Evolutionary conservation across 441 rosid species (phyloP).

Genomic region (Geranium incanum): DNA sequence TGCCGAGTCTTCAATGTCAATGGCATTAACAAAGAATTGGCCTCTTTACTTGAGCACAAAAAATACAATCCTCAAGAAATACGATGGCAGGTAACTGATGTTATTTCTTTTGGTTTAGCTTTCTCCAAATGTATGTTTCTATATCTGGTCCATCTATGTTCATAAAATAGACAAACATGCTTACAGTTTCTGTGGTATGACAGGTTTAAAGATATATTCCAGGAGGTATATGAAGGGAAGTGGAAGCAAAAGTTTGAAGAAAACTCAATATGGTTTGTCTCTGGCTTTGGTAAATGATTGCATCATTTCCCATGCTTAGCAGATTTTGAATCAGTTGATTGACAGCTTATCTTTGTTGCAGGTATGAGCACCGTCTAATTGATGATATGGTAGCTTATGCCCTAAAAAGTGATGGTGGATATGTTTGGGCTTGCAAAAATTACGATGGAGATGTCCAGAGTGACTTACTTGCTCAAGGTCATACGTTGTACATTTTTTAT

Average conservation of each 20-base stretch:
- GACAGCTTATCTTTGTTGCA: constrained; percentile 20
- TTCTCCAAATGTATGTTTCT: neutral
- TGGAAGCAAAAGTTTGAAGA: constrained; percentile 89
- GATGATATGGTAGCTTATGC: constrained; percentile 99
- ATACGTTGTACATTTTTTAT: constrained; percentile 1
- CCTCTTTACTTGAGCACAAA: constrained; percentile 92
- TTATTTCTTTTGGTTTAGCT: constrained; percentile 16
- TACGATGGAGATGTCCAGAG: constrained; percentile 97
- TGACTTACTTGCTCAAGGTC: constrained; percentile 96
- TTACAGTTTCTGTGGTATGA: constrained; percentile 19
- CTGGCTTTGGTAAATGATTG: constrained; percentile 1
- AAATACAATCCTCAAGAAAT: constrained; percentile 87
- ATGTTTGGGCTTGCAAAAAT: constrained; percentile 99
- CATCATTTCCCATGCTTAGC: neutral
- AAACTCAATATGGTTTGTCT: constrained; percentile 70
- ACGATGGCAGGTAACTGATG: constrained; percentile 78
- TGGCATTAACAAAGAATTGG: constrained; percentile 80
- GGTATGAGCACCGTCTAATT: constrained; percentile 94
- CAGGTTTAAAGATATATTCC: constrained; percentile 95
- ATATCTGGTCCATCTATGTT: constrained; percentile 2
- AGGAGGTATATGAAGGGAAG: constrained; percentile 76
- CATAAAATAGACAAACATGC: constrained; percentile 12
- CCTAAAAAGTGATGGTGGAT: constrained; percentile 93
- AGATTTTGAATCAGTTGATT: constrained; percentile 14
- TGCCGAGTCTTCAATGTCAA: constrained; percentile 85